These are phyloP conservation scores for Fusarium neocosmosporiellum DNA, from an alignment of 2,329 filamentous ascomycete genomes.

Conservation along the genomic window DNA sequence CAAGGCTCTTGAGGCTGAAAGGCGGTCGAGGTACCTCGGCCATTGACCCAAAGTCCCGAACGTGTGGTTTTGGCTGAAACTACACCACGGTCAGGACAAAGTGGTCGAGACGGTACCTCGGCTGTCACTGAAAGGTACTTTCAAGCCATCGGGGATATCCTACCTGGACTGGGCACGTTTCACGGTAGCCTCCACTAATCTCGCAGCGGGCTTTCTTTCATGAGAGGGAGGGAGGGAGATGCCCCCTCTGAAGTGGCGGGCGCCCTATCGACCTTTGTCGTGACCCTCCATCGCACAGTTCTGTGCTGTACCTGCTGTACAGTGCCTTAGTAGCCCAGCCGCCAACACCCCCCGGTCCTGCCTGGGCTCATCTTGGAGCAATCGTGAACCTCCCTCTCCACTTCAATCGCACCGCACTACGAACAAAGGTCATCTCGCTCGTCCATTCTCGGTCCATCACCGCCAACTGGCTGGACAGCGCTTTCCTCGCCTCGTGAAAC, in stretches of 20 bases:
- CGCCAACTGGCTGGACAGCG: not conserved
- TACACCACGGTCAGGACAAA: not conserved
- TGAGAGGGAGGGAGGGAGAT: not conserved
- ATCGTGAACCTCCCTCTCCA: constrained; percentile 28
- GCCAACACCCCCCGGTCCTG: constrained; percentile 10
- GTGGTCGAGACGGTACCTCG: not conserved
- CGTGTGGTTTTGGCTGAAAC: not conserved
- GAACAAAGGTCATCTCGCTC: constrained; percentile 22
- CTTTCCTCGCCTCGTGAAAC: not conserved
- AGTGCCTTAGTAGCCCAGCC: not conserved
- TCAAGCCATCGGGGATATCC: not conserved
- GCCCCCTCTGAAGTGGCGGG: constrained; percentile 19
- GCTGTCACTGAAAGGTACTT: not conserved
- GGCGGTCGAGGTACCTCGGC: not conserved
- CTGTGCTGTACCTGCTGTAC: not conserved
- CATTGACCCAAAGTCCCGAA: not conserved
- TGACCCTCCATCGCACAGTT: constrained; percentile 26
- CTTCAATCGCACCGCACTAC: constrained; percentile 1
- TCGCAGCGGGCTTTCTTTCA: constrained; percentile 2
- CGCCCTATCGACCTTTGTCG: not conserved
- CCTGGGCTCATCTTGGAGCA: constrained; percentile 18
- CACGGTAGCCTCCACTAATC: constrained; percentile 8
- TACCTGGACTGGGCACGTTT: not conserved
- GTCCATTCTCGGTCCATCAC: constrained; percentile 9
- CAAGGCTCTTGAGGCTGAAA: not conserved